phyloP scores from a whole-genome alignment of 1,139 yeast genomes.

The Protomyces pachydermus region DNA sequence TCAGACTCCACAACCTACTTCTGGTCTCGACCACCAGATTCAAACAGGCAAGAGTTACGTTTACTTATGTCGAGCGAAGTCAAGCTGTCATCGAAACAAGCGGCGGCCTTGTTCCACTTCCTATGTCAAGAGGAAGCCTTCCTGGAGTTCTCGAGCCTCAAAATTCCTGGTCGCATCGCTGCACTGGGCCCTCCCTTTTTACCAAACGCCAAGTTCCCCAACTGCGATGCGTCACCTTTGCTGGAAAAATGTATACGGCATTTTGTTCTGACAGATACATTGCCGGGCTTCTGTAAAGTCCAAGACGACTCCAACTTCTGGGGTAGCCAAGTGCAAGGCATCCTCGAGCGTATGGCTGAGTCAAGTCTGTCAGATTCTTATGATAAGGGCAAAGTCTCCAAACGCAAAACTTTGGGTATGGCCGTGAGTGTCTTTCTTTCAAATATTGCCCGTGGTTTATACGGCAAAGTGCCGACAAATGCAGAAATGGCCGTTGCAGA shows the following conservation, averaged over 20 bases:
- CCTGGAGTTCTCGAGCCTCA: slow-evolving; percentile 21
- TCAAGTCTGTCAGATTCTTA: slow-evolving; percentile 27
- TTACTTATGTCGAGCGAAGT: background rate
- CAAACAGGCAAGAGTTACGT: too few species aligned
- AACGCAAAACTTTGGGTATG: slow-evolving; percentile 28
- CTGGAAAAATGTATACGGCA: slow-evolving; percentile 14
- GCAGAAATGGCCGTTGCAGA: background rate
- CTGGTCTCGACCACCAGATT: too few species aligned
- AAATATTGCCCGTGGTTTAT: slow-evolving; percentile 22
- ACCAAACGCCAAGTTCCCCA: slow-evolving; percentile 2
- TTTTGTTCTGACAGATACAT: slow-evolving; percentile 24
- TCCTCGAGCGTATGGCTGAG: slow-evolving; percentile 27
- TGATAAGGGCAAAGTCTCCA: slow-evolving; percentile 28
- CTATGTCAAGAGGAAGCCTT: slow-evolving; percentile 21
- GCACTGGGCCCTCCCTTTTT: slow-evolving; percentile 20
- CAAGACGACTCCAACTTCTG: slow-evolving; percentile 24
- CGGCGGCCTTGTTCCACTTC: slow-evolving; percentile 16
- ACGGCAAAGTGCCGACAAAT: slow-evolving; percentile 4
- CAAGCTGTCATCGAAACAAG: slow-evolving; percentile 1
- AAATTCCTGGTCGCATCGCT: slow-evolving; percentile 22
- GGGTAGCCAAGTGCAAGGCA: slow-evolving; percentile 24
- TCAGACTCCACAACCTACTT: too few species aligned
- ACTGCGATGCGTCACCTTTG: slow-evolving; percentile 20
- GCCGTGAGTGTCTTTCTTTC: slow-evolving; percentile 22
- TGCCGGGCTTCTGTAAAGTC: slow-evolving; percentile 25